A percentile compares a stretch with the other conserved stretches of the same genome.
Conservation (phyloP, 2,329 filamentous ascomycete genomes). For the Nothophaeocryptopus gaeumannii region DNA sequence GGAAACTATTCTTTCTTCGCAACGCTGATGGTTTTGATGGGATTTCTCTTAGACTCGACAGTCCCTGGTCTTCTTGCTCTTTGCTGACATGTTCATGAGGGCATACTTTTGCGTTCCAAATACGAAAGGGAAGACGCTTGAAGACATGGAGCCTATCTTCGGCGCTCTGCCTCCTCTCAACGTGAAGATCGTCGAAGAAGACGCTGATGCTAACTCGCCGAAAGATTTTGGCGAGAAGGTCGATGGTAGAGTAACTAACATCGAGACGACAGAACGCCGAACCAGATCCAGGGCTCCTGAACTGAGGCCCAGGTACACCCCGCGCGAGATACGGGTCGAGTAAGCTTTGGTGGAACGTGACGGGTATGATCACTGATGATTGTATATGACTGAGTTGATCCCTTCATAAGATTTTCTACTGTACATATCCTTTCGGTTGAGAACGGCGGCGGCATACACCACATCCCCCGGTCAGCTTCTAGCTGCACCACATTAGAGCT, state of each 20-base stretch:
- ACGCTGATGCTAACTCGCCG: constrained; percentile 2
- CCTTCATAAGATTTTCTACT: too few relatives aligned
- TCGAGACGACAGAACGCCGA: constrained; percentile 10
- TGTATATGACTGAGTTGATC: too few relatives aligned
- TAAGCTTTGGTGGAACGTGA: too few relatives aligned
- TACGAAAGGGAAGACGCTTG: constrained; percentile 57
- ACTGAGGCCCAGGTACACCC: constrained; percentile 4
- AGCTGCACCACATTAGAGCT: not conserved
- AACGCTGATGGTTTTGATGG: constrained; percentile 48
- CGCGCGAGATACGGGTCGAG: too few relatives aligned
- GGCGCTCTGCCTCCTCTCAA: constrained; percentile 13
- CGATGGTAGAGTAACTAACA: constrained; percentile 11
- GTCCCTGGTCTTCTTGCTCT: not conserved
- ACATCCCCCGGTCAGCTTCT: too few relatives aligned
- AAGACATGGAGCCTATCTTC: constrained; percentile 22
- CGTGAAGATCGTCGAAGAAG: constrained; percentile 12
- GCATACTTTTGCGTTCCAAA: constrained; percentile 67
- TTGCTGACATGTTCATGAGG: not conserved
- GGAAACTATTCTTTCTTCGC: constrained; percentile 42
- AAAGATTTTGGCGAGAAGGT: constrained; percentile 12
- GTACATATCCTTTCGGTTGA: too few relatives aligned
- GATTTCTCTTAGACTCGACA: constrained; percentile 44
- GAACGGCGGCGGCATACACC: too few relatives aligned
- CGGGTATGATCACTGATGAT: too few relatives aligned
- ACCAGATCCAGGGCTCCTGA: constrained; percentile 9